phyloP scores from a whole-genome alignment of 2,329 filamentous ascomycete genomes.

The Seiridium cupressi region DNA sequence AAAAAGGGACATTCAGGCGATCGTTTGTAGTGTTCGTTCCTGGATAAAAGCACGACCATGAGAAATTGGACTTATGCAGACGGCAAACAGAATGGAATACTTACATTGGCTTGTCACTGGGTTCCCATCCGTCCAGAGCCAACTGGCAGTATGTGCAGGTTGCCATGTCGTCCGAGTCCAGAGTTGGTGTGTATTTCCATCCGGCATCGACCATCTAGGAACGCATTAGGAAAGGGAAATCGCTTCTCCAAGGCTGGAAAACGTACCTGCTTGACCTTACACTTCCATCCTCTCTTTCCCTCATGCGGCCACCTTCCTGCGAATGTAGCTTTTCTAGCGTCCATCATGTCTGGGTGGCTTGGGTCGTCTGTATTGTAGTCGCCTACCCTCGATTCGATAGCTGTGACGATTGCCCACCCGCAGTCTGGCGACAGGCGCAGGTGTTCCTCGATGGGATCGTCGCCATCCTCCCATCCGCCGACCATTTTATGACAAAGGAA shows the following conservation, averaged over 20 bases:
- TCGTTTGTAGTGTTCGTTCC: constrained; percentile 81
- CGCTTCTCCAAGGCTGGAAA: neutral
- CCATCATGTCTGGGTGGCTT: constrained; percentile 60
- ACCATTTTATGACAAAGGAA: constrained; percentile 83
- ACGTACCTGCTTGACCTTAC: constrained; percentile 79
- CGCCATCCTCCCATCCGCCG: constrained; percentile 87
- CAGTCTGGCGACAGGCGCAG: constrained; percentile 78
- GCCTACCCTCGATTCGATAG: constrained; percentile 59
- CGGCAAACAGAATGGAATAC: constrained; percentile 27
- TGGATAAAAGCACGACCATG: constrained; percentile 30
- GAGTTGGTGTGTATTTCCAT: constrained; percentile 87
- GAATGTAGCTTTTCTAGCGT: constrained; percentile 58
- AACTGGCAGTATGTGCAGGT: constrained; percentile 90
- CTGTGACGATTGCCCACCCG: constrained; percentile 77
- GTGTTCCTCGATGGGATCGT: constrained; percentile 83
- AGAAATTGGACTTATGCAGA: neutral
- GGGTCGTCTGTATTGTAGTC: constrained; percentile 73
- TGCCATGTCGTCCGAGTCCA: constrained; percentile 82
- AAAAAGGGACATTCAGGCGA: constrained; percentile 84
- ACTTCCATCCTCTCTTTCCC: constrained; percentile 81
- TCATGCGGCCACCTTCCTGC: constrained; percentile 87
- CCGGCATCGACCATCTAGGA: constrained; percentile 80
- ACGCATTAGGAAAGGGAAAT: constrained; percentile 16
- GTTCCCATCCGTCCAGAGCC: constrained; percentile 92
- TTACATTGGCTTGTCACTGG: constrained; percentile 82